Evolutionary conservation across 208 protist genomes (phyloP), one percentile per base, ranked within the genome.

Genomic region (Naegleria lovaniensis): DNA sequence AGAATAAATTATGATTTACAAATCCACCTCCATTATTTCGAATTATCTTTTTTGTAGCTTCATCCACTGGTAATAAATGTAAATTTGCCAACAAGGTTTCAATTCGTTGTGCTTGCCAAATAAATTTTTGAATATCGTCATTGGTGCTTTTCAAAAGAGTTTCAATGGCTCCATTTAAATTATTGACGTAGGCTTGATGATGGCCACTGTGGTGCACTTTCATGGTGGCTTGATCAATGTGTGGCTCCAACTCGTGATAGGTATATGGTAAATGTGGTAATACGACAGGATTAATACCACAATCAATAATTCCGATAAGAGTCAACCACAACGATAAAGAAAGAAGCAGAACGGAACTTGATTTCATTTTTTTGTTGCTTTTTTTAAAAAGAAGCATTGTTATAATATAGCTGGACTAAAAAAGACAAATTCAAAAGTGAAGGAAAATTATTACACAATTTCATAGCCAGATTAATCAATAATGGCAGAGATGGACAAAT

Each of bases 1-100:
- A 67, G 55, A 84, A 84, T 40, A 84, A 84, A 84, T 84, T 84
- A 84, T 84, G 76, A 40, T 84, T 84, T 15, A 84, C 38, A 40
- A 84, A 11, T 38, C 76, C 76, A 84, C 76, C 76, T 84, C 76
- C 76, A 15, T 84, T 84, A 15, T 84, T 84, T 84, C 76, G 7
- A 41, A 84, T 36, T 39, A 5, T 16, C 29, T 84, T 84, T 33
- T 33, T 33, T 3, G 38, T 33, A 39, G 76, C 38, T 40, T 84
- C 76, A 84, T 84, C 76, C 0, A 15, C 39, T 0, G 76, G 16
- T 16, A 84, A 33, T 84, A 84, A 84, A 84, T 84, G 33, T 84
- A 33, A 41, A 40, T 41, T 40, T 19, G 29, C 33, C 5, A 40
- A 15, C 11, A 33, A 36, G 33, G 33, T 84, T 41, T 84, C 76